phyloP scores from a whole-genome alignment of 2,329 filamentous ascomycete genomes.

The Pleurostoma richardsiae region DNA sequence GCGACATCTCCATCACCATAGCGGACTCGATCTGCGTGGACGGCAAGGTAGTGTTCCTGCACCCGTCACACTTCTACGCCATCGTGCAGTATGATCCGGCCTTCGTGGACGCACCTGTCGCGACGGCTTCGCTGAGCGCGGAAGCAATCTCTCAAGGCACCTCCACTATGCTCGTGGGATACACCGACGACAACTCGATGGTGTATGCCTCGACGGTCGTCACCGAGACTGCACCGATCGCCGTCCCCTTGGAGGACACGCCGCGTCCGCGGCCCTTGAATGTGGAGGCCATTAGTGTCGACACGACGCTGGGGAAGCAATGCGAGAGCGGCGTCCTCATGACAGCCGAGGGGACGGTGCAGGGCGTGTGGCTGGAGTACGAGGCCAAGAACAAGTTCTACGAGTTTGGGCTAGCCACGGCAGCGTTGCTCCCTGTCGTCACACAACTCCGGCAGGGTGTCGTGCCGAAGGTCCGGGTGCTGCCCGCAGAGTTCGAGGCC shows the following conservation, averaged over 20 bases:
- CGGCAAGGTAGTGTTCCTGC: slow-evolving; percentile 90
- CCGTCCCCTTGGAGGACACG: slow-evolving; percentile 86
- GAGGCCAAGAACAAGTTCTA: slow-evolving; percentile 94
- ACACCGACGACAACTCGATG: slow-evolving; percentile 89
- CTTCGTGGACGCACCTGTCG: slow-evolving; percentile 85
- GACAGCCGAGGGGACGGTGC: slow-evolving; percentile 82
- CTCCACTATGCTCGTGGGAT: slow-evolving; percentile 91
- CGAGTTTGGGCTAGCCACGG: slow-evolving; percentile 75
- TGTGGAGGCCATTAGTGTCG: slow-evolving; percentile 92
- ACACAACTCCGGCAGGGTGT: slow-evolving; percentile 75
- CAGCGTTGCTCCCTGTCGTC: slow-evolving; percentile 82
- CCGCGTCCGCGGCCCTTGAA: slow-evolving; percentile 93
- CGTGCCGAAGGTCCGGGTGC: slow-evolving; percentile 78
- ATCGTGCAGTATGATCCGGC: slow-evolving; percentile 91
- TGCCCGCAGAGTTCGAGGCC: slow-evolving; percentile 90
- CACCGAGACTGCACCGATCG: slow-evolving; percentile 93
- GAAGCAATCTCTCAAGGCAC: slow-evolving; percentile 86
- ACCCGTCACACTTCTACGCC: slow-evolving; percentile 93
- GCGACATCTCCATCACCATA: slow-evolving; percentile 92
- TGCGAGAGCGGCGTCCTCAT: slow-evolving; percentile 92
- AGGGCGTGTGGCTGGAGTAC: slow-evolving; percentile 94
- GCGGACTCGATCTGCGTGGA: slow-evolving; percentile 93
- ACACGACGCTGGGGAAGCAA: slow-evolving; percentile 83
- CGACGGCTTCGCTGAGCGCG: slow-evolving; percentile 76
- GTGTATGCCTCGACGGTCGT: slow-evolving; percentile 92